Percentiles rank a stretch among this genome's conserved stretches.
phyloP scores from a whole-genome alignment of 768 basidiomycete species.

The Aureoboletus auriporus region DNA sequence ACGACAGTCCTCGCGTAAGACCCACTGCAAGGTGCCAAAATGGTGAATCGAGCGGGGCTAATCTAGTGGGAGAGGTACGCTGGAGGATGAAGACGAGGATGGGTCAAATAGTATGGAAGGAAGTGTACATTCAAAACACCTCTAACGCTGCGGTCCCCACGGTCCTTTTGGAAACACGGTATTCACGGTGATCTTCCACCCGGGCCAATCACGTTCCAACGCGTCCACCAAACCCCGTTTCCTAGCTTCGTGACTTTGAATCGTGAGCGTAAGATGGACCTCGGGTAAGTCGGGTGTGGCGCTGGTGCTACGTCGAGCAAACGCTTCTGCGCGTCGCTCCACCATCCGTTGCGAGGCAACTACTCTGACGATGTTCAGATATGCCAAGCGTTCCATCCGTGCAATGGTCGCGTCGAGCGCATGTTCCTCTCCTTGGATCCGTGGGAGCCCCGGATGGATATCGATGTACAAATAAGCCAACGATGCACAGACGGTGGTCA shows the following conservation, averaged over 20 bases:
- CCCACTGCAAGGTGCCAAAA: no score
- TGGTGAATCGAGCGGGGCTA: no score
- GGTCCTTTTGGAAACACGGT: no score
- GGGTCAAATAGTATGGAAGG: no score
- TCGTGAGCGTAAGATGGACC: no score
- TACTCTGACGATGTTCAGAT: background rate
- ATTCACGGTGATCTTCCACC: slow-evolving; percentile 5
- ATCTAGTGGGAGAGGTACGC: no score
- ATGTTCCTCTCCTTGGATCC: background rate
- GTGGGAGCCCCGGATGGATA: background rate
- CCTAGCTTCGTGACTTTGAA: no score
- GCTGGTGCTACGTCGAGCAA: background rate
- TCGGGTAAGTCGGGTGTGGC: no score
- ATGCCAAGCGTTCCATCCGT: slow-evolving; percentile 3
- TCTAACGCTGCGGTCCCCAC: no score
- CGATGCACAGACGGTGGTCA: slow-evolving; percentile 1
- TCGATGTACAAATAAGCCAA: background rate
- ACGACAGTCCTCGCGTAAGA: no score
- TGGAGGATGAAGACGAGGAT: no score
- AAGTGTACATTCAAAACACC: no score
- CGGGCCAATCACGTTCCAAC: background rate
- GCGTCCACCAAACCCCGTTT: background rate
- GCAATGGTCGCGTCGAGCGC: slow-evolving; percentile 7
- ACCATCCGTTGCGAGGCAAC: slow-evolving; percentile 8
- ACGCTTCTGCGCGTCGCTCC: slow-evolving; percentile 6